Base-by-base conservation (phyloP, 2,329 filamentous ascomycete genomes). In the Teratosphaeria viscida region DNA sequence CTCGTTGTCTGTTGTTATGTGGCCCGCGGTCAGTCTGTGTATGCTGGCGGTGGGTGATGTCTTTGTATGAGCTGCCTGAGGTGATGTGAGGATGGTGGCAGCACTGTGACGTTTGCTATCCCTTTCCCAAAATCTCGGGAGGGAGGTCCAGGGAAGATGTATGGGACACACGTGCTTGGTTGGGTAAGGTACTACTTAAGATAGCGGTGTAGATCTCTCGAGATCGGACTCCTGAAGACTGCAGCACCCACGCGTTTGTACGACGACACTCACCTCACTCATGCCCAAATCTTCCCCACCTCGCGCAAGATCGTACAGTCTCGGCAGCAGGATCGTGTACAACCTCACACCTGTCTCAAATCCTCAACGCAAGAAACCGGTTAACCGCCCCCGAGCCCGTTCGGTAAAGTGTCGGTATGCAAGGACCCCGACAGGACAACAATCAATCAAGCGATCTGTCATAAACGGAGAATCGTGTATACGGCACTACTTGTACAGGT, bases 321-420 rank as follows among this genome's bases (percentile, higher is more conserved):
- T 76, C 74, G 73, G 76, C 74, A 72, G 73, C 72, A 57, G 54
- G 54, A 59, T 29, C 27, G 27, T 61, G n/a, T n/a, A 49, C n/a
- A n/a, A 49, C 43, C 43, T n/a, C n/a, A 49, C 16, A n/a, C 37
- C 37, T 43, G 43, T 49, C 43, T 19, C 43, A 49, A 49, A n/a
- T 49, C 5, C 37, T n/a, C 37, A 43, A 49, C 43, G 19, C 43
- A 49, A 49, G 16, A 49, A 49, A 49, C 43, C 43, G 43, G 43
- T 49, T 49, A 11, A 49, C 12, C 37, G 43, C 23, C 16, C 43
- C 43, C 43, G 16, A 19, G 19, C 43, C 43, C 16, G n/a, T 49
- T 10, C 43, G 43, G 43, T 11, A 49, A 49, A 49, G 43, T 19
- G 19, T 49, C 43, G 43, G 37, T 39, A 39, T 11, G 5, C 12